Percentiles rank a stretch among this genome's conserved stretches.
phyloP scores from a whole-genome alignment of 305 asterid genomes.

The Solanum aculeatissimum region DNA sequence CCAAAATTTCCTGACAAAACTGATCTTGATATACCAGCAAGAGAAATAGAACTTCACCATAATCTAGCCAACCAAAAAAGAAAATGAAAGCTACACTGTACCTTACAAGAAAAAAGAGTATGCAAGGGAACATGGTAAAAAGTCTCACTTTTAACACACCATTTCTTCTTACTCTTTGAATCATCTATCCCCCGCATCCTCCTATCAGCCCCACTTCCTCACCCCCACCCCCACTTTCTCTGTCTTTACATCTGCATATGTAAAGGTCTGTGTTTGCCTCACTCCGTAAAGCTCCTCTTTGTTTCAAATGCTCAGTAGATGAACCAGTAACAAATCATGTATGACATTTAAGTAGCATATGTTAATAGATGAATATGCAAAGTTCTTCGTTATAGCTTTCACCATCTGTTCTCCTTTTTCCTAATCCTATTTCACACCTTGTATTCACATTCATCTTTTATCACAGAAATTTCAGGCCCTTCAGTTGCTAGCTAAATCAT shows the following conservation, averaged over 20 bases:
- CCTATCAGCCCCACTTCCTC: neutral
- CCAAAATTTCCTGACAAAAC: neutral
- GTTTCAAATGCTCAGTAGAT: constrained; percentile 2
- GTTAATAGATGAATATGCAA: neutral
- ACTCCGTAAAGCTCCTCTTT: neutral
- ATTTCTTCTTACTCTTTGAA: constrained; percentile 1
- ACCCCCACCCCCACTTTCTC: neutral
- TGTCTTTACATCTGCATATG: constrained; percentile 3
- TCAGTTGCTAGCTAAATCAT: neutral
- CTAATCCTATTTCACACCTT: neutral
- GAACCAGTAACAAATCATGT: constrained; percentile 1
- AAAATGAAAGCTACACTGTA: constrained; percentile 3
- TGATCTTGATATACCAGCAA: constrained; percentile 7
- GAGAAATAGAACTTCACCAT: neutral
- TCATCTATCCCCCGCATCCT: neutral
- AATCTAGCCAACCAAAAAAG: neutral
- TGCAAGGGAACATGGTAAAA: neutral
- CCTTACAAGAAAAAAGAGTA: neutral
- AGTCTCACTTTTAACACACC: neutral
- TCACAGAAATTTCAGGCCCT: neutral
- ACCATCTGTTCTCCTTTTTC: neutral
- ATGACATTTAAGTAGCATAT: neutral
- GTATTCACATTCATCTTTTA: neutral
- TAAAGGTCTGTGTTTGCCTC: constrained; percentile 16
- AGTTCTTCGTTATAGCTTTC: neutral